Evolutionary conservation across 2,329 filamentous ascomycete species (phyloP).

Genomic region (Alternaria longipes): DNA sequence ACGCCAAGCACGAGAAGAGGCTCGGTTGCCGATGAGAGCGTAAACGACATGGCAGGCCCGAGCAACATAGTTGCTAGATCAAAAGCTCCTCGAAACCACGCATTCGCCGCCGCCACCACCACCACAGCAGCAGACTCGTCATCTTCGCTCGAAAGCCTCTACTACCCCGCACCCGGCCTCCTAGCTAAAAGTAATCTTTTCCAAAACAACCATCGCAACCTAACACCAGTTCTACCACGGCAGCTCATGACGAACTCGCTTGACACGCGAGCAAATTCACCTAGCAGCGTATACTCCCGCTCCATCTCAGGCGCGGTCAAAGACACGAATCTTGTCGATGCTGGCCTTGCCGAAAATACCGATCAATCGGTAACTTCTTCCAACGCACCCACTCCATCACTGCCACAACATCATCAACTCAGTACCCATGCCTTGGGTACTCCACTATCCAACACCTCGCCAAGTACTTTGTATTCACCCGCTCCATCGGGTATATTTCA

Average conservation of each 20-base stretch:
- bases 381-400: not conserved
- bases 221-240: not conserved
- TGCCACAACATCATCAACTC: not conserved
- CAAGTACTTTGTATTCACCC: not conserved
- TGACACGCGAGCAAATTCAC: not conserved
- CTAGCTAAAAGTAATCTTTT: not conserved
- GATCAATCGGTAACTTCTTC: not conserved
- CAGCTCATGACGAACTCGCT: not conserved
- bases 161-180: not conserved
- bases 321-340: not conserved
- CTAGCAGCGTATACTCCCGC: constrained; percentile 16
- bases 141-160: not conserved
- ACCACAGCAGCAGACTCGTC: not conserved
- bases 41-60: not conserved
- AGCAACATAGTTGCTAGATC: not conserved
- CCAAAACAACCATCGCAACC: not conserved
- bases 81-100: not conserved
- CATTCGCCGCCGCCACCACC: not conserved
- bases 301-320: constrained; percentile 5
- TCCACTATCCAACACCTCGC: not conserved
- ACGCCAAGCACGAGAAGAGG: not conserved
- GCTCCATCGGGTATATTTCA: not conserved
- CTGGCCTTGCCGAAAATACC: not conserved
- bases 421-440: not conserved
- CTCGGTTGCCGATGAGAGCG: not conserved